Percentiles rank a stretch among this genome's conserved stretches.
Evolutionary conservation across 768 basidiomycete genomes (phyloP).

Genomic region (Pleurotus pulmonarius): DNA sequence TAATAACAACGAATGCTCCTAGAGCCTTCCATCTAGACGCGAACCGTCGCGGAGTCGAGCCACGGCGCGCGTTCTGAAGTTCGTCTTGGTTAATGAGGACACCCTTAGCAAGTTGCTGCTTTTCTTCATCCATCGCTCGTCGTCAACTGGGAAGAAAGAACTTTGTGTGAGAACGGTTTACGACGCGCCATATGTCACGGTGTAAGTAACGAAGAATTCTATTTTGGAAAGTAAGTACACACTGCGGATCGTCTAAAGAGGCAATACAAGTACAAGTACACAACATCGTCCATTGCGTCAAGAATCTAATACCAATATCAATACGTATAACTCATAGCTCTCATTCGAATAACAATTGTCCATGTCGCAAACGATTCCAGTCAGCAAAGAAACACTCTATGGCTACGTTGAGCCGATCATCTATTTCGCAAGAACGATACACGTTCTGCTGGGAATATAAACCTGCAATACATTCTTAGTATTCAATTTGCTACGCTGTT

Average conservation of each 20-base stretch:
- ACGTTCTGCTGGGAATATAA: slow-evolving; percentile 67
- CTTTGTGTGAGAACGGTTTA: neutral
- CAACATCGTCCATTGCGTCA: too few relatives aligned
- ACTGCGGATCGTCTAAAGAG: too few relatives aligned
- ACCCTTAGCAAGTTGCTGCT: neutral
- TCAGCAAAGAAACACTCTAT: too few relatives aligned
- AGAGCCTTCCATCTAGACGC: neutral
- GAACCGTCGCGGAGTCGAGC: neutral
- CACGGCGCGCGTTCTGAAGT: too few relatives aligned
- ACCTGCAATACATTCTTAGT: slow-evolving; percentile 37
- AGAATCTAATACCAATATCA: too few relatives aligned
- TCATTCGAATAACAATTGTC: too few relatives aligned
- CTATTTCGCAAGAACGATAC: slow-evolving; percentile 57
- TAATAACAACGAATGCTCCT: neutral
- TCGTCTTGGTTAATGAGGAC: too few relatives aligned
- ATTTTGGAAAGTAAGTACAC: neutral
- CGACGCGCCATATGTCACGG: neutral
- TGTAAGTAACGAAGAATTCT: neutral
- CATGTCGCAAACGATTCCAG: too few relatives aligned
- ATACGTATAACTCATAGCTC: too few relatives aligned
- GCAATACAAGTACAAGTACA: too few relatives aligned
- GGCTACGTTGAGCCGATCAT: too few relatives aligned
- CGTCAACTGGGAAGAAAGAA: neutral
- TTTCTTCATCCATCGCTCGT: slow-evolving; percentile 1
- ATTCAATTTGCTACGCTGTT: too few relatives aligned